Base-by-base conservation (phyloP, 2,329 filamentous ascomycete species). In the Epichloe elymi region DNA sequence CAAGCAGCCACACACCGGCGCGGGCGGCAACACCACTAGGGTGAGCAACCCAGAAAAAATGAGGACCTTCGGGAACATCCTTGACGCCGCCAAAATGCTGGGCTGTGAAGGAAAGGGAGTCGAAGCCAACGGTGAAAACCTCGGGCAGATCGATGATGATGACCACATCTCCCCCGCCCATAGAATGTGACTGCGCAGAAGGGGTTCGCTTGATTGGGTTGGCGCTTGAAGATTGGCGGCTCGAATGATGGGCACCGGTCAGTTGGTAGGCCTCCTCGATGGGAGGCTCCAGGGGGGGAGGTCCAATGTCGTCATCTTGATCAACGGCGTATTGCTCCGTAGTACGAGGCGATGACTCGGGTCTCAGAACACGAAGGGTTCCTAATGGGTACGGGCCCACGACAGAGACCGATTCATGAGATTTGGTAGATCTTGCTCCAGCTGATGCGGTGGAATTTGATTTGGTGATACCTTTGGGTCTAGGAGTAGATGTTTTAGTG, bases 31-130 rank as follows among this genome's bases (percentile, higher is more conserved):
- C 66, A 17, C 68, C 67, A 2, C 67, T 67, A 0, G 71, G 69
- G 20, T 76, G 70, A 2, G 78, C 69, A 30, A 75, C 71, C 78
- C 79, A 83, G 52, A 82, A 67, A 53, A 83, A 75, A 59, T 83
- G 80, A 14, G 74, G 61, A 0, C 80, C 80, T 0, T 67, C 59
- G 0, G 78, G 76, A 26, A 83, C 67, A 50, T 78, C 69, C 20
- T 71, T 72, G 52, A 83, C 68, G 19, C 80, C 80, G 7, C 66
- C 65, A 56, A 82, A 77, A 20, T 70, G 63, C 40, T 63, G 66
- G 5, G 69, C 69, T 15, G 69, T 73, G 54, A 78, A 70, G 2
- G 73, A 72, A 44, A 74, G 61, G 2, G 70, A 66, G 57, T 81
- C 78, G 56, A 74, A 76, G 43, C 77, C 77, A 17, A 83, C 63